These are phyloP conservation scores for Xanthoconium stramineum DNA, from an alignment of 768 basidiomycete species.

Conservation along the genomic window DNA sequence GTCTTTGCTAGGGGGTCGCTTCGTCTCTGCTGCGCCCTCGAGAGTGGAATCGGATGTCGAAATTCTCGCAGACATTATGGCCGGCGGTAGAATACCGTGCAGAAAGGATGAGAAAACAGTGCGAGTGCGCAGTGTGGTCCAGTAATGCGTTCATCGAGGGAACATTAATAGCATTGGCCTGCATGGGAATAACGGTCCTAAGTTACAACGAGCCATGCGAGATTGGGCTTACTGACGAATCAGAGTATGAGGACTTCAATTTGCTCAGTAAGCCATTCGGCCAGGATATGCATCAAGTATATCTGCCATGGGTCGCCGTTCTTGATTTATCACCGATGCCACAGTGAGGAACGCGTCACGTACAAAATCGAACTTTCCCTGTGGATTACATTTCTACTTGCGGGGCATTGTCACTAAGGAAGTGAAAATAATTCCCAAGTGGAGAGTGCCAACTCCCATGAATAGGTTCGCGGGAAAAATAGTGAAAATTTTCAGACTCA, in stretches of 20 bases:
- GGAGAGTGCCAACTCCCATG: too few species aligned
- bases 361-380: too few species aligned
- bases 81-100: not conserved
- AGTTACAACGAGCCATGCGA: not conserved
- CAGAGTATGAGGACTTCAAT: not conserved
- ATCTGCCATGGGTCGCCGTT: too few species aligned
- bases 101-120: not conserved
- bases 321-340: too few species aligned
- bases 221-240: not conserved
- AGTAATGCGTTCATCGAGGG: not conserved
- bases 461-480: too few species aligned
- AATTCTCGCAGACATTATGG: constrained; percentile 4
- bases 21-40: constrained; percentile 7
- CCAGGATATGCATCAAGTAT: too few species aligned
- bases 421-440: too few species aligned
- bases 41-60: constrained; percentile 6
- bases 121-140: not conserved
- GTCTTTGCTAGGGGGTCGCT: not conserved
- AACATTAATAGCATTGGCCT: constrained; percentile 5
- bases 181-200: not conserved
- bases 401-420: too few species aligned
- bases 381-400: too few species aligned
- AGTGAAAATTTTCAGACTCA: too few species aligned
- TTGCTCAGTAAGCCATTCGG: not conserved
- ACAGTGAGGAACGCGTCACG: too few species aligned